Base-by-base conservation (phyloP, 768 basidiomycete species). In the Rickenella mellea region DNA sequence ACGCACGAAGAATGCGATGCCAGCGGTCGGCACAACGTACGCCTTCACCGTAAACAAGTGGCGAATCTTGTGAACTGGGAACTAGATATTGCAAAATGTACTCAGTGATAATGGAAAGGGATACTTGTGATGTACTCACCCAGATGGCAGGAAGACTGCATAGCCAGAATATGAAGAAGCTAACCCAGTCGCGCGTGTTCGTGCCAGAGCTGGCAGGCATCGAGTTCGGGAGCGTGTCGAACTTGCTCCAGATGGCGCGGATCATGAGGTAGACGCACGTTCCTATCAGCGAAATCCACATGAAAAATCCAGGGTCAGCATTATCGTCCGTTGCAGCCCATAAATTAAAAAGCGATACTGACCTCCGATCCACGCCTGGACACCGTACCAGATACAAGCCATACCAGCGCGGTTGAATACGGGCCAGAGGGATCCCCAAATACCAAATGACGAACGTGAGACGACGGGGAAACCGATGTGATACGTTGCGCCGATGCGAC, bases 131-230 rank as follows among this genome's bases (percentile, higher is more conserved):
- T 5, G 19, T 10, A 36, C 33, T 36, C 15, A 86, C 80, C 81
- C 81, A 87, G 50, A 88, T 80, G 14, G 80, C 78, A 7, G 83
- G 84, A 24, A 89, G 71, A 25, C 78, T 83, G 28, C 86, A 69
- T 21, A 88, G 62, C 80, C 84, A 90, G 68, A 89, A 92, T 44
- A 91, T 67, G 69, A 91, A 81, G 74, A 91, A 91, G 50, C 76
- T 77, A 65, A 86, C 63, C 50, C 81, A 84, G 61, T 84, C 77
- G 41, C 73, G 71, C n/a, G 81, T 80, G 42, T 69, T 82, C 25
- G 76, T 88, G 32, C 85, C 84, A 45, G 83, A 77, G 10, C 78
- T 80, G 19, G 65, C 70, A n/a, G 84, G 80, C 52, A 88, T 69
- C 45, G 70, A 66, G 66, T 89, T 89, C 20, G 74, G 76, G 43